Evolutionary conservation across 2,329 filamentous ascomycete species (phyloP).

Genomic region (Alternaria hordeiaustralica): DNA sequence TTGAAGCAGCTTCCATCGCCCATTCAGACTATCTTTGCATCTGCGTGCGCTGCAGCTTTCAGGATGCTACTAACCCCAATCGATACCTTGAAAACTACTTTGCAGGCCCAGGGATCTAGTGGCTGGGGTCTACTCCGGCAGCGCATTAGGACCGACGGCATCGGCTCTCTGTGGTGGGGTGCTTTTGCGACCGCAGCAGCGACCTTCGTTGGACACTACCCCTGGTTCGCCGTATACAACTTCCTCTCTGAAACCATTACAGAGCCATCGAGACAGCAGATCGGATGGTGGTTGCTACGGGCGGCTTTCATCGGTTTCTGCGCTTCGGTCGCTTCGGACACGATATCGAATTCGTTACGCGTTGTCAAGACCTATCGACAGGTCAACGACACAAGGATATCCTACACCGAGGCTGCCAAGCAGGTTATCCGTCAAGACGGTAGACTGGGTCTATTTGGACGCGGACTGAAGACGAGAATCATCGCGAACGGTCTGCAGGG

Average conservation of each 20-base stretch:
- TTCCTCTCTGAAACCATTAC: constrained; percentile 30
- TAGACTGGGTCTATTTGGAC: constrained; percentile 29
- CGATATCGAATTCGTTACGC: constrained; percentile 36
- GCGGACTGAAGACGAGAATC: constrained; percentile 38
- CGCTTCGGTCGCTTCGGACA: constrained; percentile 36
- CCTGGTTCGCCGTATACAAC: constrained; percentile 40
- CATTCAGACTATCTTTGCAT: constrained; percentile 37
- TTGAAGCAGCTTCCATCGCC: constrained; percentile 32
- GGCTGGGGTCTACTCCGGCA: constrained; percentile 29
- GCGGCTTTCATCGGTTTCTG: constrained; percentile 40
- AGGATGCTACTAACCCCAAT: constrained; percentile 39
- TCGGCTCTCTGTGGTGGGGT: constrained; percentile 41
- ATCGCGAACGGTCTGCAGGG: constrained; percentile 41
- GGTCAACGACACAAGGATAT: constrained; percentile 36
- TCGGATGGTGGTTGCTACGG: constrained; percentile 33
- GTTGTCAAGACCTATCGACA: constrained; percentile 42
- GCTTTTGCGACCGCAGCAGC: constrained; percentile 40
- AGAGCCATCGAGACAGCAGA: constrained; percentile 29
- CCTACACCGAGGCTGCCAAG: constrained; percentile 35
- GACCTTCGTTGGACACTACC: constrained; percentile 40
- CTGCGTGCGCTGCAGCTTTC: constrained; percentile 33
- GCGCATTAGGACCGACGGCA: constrained; percentile 33
- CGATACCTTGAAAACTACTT: constrained; percentile 37
- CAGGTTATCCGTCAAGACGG: constrained; percentile 36
- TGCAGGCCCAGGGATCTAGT: constrained; percentile 34